Evolutionary conservation across 768 basidiomycete species (phyloP), one percentile per base, ranked within the genome.

Genomic region (Tulasnella sp.): DNA sequence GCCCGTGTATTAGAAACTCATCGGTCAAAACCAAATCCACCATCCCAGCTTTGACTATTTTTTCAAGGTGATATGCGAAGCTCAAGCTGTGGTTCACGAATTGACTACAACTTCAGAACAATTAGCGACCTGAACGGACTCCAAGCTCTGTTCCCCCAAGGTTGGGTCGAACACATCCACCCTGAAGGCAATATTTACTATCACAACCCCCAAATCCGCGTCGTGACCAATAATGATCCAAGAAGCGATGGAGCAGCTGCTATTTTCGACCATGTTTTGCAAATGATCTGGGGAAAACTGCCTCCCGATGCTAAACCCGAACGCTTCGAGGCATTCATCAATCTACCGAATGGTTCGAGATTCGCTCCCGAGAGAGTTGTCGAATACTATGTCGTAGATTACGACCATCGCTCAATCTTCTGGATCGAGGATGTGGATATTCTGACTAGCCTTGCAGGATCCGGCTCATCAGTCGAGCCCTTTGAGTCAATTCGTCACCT

Each of bases 351-450:
- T 8, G 22, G 34, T n/a, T 36, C n/a, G 34, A 12, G 9, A 8
- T 36, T 11, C n/a, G 7, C 64, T 67, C 25, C 64, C 64, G 5
- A 34, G 6, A 22, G 17, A 19, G n/a, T 14, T 19, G 6, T 70
- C 25, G n/a, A 25, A n/a, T 73, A 73, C 52, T 73, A 73, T 73
- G 4, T 73, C 7, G 52, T 73, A 7, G 40, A 73, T 31, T 45
- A 73, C 36, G 36, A 31, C 22, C 36, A 37, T 3, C 3, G 40
- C 12, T 37, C 34, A 0, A 36, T 58, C 34, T 73, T 73, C 31
- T 73, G 72, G 72, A 15, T 73, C 3, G 72, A 73, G 25, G 39
- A 45, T 2, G 42, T 73, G 12, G 42, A 73, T 38, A 37, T 37
- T 29, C 3, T 22, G 9, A 34, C 49, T 29, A 25, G 31, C n/a